A percentile compares a stretch with the other conserved stretches of the same genome.
Conservation (phyloP, 768 basidiomycete species). For the Solioccasus polychromus region DNA sequence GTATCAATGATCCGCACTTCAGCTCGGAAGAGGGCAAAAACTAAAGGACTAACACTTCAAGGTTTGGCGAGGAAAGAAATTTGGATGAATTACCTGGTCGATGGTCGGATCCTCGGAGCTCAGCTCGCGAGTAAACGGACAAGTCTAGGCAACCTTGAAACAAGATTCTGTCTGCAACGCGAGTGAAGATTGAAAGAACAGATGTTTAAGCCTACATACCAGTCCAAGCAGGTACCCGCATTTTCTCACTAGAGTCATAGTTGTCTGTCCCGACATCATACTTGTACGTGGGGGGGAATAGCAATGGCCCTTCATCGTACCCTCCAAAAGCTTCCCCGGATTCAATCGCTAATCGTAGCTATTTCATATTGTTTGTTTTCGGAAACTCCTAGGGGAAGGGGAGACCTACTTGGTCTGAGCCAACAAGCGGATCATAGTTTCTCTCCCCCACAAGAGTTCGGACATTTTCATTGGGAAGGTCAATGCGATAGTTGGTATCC, state of each 20-base stretch:
- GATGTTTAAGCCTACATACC: conserved; percentile 45
- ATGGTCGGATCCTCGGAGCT: conserved; percentile 91
- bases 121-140: conserved; percentile 77
- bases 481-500: conserved; percentile 94
- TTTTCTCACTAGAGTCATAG: conserved; percentile 96
- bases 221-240: conserved; percentile 96
- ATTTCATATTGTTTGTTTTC: background rate
- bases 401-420: conserved; percentile 76
- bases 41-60: conserved; percentile 36
- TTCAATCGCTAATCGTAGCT: conserved; percentile 77
- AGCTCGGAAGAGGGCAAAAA: conserved; percentile 80
- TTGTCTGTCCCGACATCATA: conserved; percentile 79
- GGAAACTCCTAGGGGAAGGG: background rate
- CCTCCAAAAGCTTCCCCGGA: conserved; percentile 71
- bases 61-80: background rate
- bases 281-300: conserved; percentile 95
- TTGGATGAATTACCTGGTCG: conserved; percentile 62
- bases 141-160: conserved; percentile 80
- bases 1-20: conserved; percentile 78
- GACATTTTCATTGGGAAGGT: conserved; percentile 80
- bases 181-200: conserved; percentile 3
- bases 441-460: conserved; percentile 60
- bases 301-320: conserved; percentile 84
- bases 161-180: conserved; percentile 79
- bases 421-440: conserved; percentile 71